A percentile compares a stretch with the other conserved stretches of the same genome.
Evolutionary conservation across 176 grass and related monocot species (phyloP).

Genomic region (Carex pumila): DNA sequence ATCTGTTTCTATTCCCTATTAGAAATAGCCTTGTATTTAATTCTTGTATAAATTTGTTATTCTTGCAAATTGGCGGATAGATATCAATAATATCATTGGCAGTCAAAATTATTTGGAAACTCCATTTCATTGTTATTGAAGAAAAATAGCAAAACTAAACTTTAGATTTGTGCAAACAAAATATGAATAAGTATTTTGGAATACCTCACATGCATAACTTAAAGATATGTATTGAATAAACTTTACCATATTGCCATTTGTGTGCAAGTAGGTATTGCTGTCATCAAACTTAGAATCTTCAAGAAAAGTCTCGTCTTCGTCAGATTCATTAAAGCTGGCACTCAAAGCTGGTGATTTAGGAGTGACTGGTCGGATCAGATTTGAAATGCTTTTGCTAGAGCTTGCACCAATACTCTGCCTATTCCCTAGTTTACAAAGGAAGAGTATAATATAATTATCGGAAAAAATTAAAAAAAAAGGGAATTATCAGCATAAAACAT

Average conservation of each 20-base stretch:
- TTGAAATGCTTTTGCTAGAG: constrained; percentile 47
- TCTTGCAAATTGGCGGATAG: constrained; percentile 10
- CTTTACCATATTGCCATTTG: constrained; percentile 66
- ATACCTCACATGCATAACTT: neutral
- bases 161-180: neutral
- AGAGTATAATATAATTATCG: neutral
- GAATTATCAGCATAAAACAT: neutral
- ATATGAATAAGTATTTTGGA: neutral
- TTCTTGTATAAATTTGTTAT: constrained; percentile 12
- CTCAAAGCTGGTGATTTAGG: constrained; percentile 62
- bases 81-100: neutral
- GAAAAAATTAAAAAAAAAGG: neutral
- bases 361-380: constrained; percentile 43
- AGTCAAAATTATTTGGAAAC: neutral
- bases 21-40: neutral
- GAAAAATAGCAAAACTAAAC: neutral
- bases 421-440: constrained; percentile 14
- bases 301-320: constrained; percentile 57
- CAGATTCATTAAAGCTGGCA: constrained; percentile 56
- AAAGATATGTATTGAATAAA: neutral
- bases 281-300: constrained; percentile 46
- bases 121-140: neutral
- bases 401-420: constrained; percentile 37
- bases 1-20: constrained; percentile 23
- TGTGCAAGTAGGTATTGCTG: constrained; percentile 29